phyloP scores from a whole-genome alignment of 371 early-diverging fungal genomes.

The Cladochytrium tenue region DNA sequence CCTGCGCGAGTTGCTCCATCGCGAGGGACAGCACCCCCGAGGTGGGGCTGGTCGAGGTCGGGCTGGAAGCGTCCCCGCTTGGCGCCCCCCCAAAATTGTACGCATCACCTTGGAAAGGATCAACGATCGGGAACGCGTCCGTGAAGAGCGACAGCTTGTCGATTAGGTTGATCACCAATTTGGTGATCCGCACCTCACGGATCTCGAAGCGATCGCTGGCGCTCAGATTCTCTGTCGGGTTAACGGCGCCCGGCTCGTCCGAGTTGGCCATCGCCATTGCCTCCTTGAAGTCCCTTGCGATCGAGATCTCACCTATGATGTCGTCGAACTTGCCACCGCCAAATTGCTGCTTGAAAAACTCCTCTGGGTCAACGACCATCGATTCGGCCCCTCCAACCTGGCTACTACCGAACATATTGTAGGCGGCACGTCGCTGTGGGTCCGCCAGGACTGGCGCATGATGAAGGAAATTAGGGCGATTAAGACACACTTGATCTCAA shows the following conservation, averaged over 20 bases:
- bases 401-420: slow-evolving; percentile 69
- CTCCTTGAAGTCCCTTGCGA: slow-evolving; percentile 85
- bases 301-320: slow-evolving; percentile 95
- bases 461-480: too few species aligned
- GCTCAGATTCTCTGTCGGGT: slow-evolving; percentile 28
- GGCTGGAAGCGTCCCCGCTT: neutral
- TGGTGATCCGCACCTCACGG: slow-evolving; percentile 70
- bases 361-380: slow-evolving; percentile 70
- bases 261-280: slow-evolving; percentile 53
- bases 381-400: slow-evolving; percentile 1
- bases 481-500: slow-evolving; percentile 4
- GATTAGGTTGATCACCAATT: slow-evolving; percentile 69
- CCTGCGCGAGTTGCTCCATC: slow-evolving; percentile 28
- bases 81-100: neutral
- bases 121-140: slow-evolving; percentile 50
- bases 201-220: slow-evolving; percentile 64
- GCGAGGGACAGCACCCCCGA: neutral
- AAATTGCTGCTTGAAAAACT: slow-evolving; percentile 92
- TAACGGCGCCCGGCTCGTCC: slow-evolving; percentile 39
- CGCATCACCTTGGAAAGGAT: slow-evolving; percentile 10
- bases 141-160: slow-evolving; percentile 77
- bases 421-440: slow-evolving; percentile 77
- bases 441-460: slow-evolving; percentile 77
- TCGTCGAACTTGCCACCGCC: slow-evolving; percentile 92
- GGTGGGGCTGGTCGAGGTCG: neutral